Conservation (phyloP, 768 basidiomycete species). For the Clavaria fumosa region DNA sequence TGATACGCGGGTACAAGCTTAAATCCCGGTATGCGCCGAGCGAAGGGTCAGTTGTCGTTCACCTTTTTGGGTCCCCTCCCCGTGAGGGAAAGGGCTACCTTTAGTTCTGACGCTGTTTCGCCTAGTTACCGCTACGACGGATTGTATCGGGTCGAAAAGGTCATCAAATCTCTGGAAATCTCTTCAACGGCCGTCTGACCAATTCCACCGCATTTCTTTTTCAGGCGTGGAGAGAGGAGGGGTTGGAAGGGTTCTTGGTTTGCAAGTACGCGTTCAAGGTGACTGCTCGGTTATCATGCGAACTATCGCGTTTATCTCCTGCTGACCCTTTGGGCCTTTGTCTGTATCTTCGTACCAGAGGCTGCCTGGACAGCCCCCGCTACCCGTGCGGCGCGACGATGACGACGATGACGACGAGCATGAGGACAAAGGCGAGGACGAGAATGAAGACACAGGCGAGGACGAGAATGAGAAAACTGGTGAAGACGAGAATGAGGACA, state of each 20-base stretch:
- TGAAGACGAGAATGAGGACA: too few species aligned
- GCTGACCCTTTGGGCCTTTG: too few species aligned
- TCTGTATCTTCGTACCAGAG: too few species aligned
- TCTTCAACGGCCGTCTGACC: background rate
- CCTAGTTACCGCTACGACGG: conserved; percentile 82
- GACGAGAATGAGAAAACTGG: too few species aligned
- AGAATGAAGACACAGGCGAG: too few species aligned
- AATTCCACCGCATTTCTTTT: background rate
- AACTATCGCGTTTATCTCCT: background rate
- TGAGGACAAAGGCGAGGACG: conserved; percentile 22
- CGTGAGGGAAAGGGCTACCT: too few species aligned
- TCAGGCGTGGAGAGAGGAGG: conserved; percentile 66
- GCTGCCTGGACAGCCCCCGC: conserved; percentile 36
- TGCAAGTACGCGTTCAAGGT: conserved; percentile 83
- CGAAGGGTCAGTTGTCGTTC: conserved; percentile 41
- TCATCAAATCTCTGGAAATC: conserved; percentile 12
- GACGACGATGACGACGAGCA: conserved; percentile 16
- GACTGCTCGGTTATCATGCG: background rate
- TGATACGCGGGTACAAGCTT: conserved; percentile 75
- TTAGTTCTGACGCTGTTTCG: background rate
- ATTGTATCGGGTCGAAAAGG: conserved; percentile 66
- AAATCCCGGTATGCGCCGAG: conserved; percentile 58
- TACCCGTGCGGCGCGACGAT: conserved; percentile 22
- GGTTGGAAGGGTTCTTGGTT: conserved; percentile 62
- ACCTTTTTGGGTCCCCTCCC: background rate